A percentile compares a stretch with the other conserved stretches of the same genome.
Evolutionary conservation across 257 asterid species (phyloP).

Genomic region (Plantago ovata): DNA sequence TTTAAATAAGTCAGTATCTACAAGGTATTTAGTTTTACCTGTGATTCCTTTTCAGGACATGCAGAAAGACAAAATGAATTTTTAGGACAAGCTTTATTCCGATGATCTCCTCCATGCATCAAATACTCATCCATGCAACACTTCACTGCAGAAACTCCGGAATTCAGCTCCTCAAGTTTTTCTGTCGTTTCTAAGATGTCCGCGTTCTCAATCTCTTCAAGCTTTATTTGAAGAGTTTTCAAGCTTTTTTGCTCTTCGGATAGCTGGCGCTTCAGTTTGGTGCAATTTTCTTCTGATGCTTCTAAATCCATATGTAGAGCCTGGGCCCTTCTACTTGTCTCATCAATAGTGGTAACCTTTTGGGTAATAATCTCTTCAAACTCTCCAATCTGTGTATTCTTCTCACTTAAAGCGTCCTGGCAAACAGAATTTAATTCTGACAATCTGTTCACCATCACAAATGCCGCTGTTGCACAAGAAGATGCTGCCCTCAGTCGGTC

Average conservation of each 20-base stretch:
- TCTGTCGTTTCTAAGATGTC: conserved; percentile 50
- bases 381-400: conserved; percentile 42
- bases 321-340: conserved; percentile 41
- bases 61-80: conserved; percentile 23
- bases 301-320: conserved; percentile 46
- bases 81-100: conserved; percentile 19
- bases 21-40: conserved; percentile 40
- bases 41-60: conserved; percentile 29
- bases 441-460: conserved; percentile 68
- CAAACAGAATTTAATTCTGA: conserved; percentile 50
- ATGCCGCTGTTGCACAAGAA: conserved; percentile 75
- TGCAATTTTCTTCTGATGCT: conserved; percentile 40
- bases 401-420: conserved; percentile 36
- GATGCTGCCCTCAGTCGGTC: conserved; percentile 54
- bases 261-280: conserved; percentile 36
- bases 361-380: conserved; percentile 33
- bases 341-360: conserved; percentile 37
- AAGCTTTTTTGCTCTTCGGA: conserved; percentile 40
- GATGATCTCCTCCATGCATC: conserved; percentile 33
- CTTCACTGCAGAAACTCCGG: conserved; percentile 58
- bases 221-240: conserved; percentile 37
- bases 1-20: conserved; percentile 6
- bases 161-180: conserved; percentile 51
- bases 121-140: conserved; percentile 41
- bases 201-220: conserved; percentile 48